Evolutionary conservation across 2,329 filamentous ascomycete species (phyloP).

Genomic region (Chrysoporthe puriensis): DNA sequence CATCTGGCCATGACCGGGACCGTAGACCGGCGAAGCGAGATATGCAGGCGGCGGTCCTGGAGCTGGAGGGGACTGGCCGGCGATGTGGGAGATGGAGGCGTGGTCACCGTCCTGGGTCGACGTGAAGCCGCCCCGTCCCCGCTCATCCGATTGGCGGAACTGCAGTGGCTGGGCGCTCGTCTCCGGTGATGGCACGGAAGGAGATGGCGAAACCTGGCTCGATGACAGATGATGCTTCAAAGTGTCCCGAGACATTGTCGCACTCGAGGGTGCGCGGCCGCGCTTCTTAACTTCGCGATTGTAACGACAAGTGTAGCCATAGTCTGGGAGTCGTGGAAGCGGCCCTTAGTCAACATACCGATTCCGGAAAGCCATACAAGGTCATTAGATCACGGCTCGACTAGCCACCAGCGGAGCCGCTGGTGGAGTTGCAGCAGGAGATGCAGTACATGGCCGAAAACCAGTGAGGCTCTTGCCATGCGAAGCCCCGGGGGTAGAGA

Average conservation of each 20-base stretch:
- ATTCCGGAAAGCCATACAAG: neutral
- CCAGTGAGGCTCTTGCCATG: too few relatives aligned
- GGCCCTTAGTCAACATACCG: slow-evolving; percentile 6
- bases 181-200: slow-evolving; percentile 27
- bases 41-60: slow-evolving; percentile 13
- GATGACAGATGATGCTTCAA: slow-evolving; percentile 9
- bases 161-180: slow-evolving; percentile 10
- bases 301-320: slow-evolving; percentile 44
- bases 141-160: slow-evolving; percentile 13
- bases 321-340: slow-evolving; percentile 35
- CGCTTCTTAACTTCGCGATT: slow-evolving; percentile 44
- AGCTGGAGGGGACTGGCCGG: slow-evolving; percentile 15
- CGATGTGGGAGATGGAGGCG: slow-evolving; percentile 12
- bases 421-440: neutral
- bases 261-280: slow-evolving; percentile 37
- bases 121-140: slow-evolving; percentile 17
- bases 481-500: neutral
- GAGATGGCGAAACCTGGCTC: slow-evolving; percentile 20
- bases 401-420: neutral
- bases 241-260: slow-evolving; percentile 5
- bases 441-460: neutral
- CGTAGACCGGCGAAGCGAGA: slow-evolving; percentile 23
- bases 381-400: neutral
- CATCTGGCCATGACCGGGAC: slow-evolving; percentile 24
- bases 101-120: slow-evolving; percentile 14